Percentiles rank a stretch among this genome's conserved stretches.
Conservation (phyloP, 139 green algal species). For the Tetraselmis chui region DNA sequence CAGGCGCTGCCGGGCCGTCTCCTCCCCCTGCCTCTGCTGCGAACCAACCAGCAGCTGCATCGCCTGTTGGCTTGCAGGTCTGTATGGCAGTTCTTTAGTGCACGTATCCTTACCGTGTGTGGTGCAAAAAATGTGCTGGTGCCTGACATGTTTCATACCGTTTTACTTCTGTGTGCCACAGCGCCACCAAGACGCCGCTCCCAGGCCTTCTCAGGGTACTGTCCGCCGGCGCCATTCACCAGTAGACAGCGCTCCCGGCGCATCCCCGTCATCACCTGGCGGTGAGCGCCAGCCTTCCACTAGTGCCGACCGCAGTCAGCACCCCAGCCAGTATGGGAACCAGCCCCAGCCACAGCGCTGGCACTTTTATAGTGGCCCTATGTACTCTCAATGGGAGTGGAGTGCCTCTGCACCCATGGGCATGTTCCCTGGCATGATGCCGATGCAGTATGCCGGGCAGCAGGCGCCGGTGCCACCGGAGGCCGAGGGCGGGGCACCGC, state of each 20-base stretch:
- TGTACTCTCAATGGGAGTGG: too few species aligned
- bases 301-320: neutral
- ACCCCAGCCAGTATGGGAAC: neutral
- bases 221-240: neutral
- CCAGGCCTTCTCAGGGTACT: neutral
- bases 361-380: constrained; percentile 37
- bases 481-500: neutral
- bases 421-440: constrained; percentile 31
- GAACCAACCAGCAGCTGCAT: constrained; percentile 1
- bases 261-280: neutral
- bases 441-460: constrained; percentile 57
- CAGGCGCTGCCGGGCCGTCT: too few species aligned
- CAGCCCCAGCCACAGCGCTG: constrained; percentile 32
- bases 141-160: too few species aligned
- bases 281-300: neutral
- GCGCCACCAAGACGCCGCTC: neutral
- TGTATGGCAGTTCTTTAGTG: too few species aligned
- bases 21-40: constrained; percentile 12
- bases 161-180: neutral
- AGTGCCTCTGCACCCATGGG: too few species aligned
- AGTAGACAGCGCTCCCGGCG: neutral
- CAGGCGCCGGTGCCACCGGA: constrained; percentile 18
- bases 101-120: too few species aligned
- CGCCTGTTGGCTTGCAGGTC: too few species aligned
- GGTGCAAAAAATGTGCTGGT: too few species aligned